Base-by-base conservation (phyloP, 192 early-diverging fungal genomes). In the Backusella australiensis region DNA sequence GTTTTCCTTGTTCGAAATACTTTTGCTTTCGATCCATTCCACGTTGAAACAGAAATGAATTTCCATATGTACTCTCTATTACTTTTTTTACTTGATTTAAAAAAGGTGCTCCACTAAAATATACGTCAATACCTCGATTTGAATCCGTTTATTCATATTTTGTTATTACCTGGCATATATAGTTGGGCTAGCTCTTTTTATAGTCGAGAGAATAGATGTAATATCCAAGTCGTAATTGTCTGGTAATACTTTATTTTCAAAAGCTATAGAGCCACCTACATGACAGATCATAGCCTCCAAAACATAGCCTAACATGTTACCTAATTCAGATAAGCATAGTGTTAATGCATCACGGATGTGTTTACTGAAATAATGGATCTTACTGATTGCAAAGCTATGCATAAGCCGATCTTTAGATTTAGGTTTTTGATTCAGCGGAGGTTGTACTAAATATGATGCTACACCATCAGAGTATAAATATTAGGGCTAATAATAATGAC, bases 141-240 rank as follows among this genome's bases (percentile, higher is more conserved):
- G n/a, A 9, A 38, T 21, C 15, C 1, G 34, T 29, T 65, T 32
- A 71, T 71, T 34, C 29, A 7, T 35, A 26, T 19, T 36, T 21
- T 6, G 36, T 41, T n/a, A 41, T 41, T 72, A 86, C 85, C 80
- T 82, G 71, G 82, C 85, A 74, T 96, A 95, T 35, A 95, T 69
- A 15, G 93, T 95, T 5, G 96, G 96, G 36, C 85, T 74, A 42
- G 95, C 88, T n/a, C 85, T 70, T 71, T 86, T 85, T 71, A 96
- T 81, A 78, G 95, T 92, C 34, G 94, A 90, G 32, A 96, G 81
- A 34, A 96, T 75, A 19, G 86, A 84, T 49, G 89, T 77, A 17
- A 87, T 84, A 77, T 90, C 80, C 36, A 69, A 69, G 21, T 69
- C 38, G 23, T 41, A 69, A 29, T 85, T 85, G 5, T 69, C 53